phyloP scores from a whole-genome alignment of 768 basidiomycete genomes.

The Phlegmacium glaucopus region DNA sequence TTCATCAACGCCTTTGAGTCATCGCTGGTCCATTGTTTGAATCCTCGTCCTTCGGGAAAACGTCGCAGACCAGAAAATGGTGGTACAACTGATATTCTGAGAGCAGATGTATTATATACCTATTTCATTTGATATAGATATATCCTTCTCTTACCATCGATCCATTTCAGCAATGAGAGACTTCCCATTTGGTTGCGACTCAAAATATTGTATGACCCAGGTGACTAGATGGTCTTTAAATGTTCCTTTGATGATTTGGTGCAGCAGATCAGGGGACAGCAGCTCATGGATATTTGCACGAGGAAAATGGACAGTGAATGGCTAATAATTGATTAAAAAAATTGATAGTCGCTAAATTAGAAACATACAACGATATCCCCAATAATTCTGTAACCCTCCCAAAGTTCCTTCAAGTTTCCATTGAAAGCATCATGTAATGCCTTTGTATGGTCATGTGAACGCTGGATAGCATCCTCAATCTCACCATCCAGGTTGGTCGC shows the following conservation, averaged over 20 bases:
- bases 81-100: conserved; percentile 17
- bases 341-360: neutral
- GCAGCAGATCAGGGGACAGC: conserved; percentile 28
- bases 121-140: neutral
- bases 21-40: conserved; percentile 33
- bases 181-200: conserved; percentile 8
- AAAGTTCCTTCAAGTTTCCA: too few relatives aligned
- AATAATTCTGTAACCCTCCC: too few relatives aligned
- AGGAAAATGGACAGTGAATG: conserved; percentile 28
- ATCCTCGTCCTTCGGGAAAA: conserved; percentile 24
- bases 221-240: conserved; percentile 40
- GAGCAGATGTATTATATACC: neutral
- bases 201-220: conserved; percentile 32
- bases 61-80: conserved; percentile 17
- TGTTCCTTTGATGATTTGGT: conserved; percentile 37
- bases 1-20: conserved; percentile 36
- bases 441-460: conserved; percentile 19
- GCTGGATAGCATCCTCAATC: conserved; percentile 3
- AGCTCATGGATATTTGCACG: conserved; percentile 31
- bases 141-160: conserved; percentile 24
- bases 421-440: conserved; percentile 16
- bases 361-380: conserved; percentile 8
- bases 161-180: conserved; percentile 31
- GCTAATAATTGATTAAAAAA: conserved; percentile 14
- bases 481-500: conserved; percentile 11